phyloP scores from a whole-genome alignment of 192 early-diverging fungal genomes.

The Anaeromyces robustus region DNA sequence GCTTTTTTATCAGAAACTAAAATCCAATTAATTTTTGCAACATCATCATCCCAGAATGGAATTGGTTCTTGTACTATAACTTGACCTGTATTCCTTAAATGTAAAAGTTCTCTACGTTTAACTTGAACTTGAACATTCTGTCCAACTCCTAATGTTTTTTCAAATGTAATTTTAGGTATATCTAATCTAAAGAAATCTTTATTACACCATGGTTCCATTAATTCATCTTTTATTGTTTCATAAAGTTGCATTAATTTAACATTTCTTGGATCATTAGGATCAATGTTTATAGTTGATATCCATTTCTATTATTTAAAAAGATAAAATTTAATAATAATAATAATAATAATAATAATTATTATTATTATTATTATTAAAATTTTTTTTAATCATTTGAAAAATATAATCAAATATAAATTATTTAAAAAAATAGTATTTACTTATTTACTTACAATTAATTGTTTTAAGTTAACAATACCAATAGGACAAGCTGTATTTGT shows the following conservation, averaged over 20 bases:
- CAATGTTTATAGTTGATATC: constrained; percentile 16
- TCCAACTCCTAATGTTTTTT: constrained; percentile 16
- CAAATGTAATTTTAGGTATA: constrained; percentile 16
- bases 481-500: neutral
- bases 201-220: constrained; percentile 11
- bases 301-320: too few species aligned
- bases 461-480: neutral
- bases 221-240: neutral
- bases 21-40: neutral
- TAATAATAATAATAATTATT: constrained; percentile 9
- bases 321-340: too few species aligned
- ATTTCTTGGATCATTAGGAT: constrained; percentile 30
- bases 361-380: constrained; percentile 4
- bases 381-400: constrained; percentile 7
- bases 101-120: neutral
- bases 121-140: constrained; percentile 7
- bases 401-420: neutral
- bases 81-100: neutral
- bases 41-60: neutral
- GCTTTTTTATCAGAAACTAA: neutral
- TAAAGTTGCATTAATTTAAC: constrained; percentile 12
- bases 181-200: constrained; percentile 19
- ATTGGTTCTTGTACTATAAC: neutral
- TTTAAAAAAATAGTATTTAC: too few species aligned
- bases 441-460: neutral